These are phyloP conservation scores for Apiotrichum sp. DNA, from an alignment of 1,284 basidiomycete species.

Conservation along the genomic window DNA sequence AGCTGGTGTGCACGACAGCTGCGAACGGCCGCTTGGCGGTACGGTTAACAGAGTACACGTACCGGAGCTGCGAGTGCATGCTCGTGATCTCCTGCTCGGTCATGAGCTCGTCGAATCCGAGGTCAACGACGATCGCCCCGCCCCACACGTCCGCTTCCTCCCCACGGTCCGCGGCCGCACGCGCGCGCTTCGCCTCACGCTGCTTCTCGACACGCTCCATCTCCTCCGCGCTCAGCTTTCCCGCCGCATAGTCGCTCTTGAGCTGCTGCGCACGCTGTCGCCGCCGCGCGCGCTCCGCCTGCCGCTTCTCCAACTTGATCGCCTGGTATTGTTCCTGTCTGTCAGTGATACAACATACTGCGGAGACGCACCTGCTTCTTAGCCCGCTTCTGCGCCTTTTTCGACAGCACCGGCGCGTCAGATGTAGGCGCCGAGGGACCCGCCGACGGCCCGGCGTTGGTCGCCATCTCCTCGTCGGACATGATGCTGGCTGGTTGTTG, in stretches of 20 bases:
- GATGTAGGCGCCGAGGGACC: background rate
- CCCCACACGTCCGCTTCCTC: slow-evolving; percentile 45
- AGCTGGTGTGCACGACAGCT: slow-evolving; percentile 67
- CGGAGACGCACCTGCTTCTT: slow-evolving; percentile 30
- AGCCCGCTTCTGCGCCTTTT: slow-evolving; percentile 34
- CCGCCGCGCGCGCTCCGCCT: slow-evolving; percentile 29
- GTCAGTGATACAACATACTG: slow-evolving; percentile 8
- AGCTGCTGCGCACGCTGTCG: slow-evolving; percentile 21
- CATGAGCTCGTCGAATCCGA: slow-evolving; percentile 94
- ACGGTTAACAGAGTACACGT: slow-evolving; percentile 81
- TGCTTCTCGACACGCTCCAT: slow-evolving; percentile 23
- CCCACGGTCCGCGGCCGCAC: slow-evolving; percentile 14
- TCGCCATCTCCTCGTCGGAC: background rate
- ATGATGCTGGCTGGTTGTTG: background rate
- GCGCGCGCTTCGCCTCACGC: slow-evolving; percentile 21
- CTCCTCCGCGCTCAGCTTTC: slow-evolving; percentile 31
- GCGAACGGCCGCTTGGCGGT: slow-evolving; percentile 64
- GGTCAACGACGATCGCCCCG: slow-evolving; percentile 76
- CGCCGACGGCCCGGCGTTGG: background rate
- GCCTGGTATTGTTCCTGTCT: slow-evolving; percentile 15
- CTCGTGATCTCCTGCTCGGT: slow-evolving; percentile 88
- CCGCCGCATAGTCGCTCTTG: slow-evolving; percentile 25
- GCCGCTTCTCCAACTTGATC: slow-evolving; percentile 28
- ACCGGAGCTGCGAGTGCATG: slow-evolving; percentile 78
- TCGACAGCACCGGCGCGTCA: slow-evolving; percentile 9